These are phyloP conservation scores for Solanum peruvianum DNA, from an alignment of 257 asterid species.

Conservation along the genomic window DNA sequence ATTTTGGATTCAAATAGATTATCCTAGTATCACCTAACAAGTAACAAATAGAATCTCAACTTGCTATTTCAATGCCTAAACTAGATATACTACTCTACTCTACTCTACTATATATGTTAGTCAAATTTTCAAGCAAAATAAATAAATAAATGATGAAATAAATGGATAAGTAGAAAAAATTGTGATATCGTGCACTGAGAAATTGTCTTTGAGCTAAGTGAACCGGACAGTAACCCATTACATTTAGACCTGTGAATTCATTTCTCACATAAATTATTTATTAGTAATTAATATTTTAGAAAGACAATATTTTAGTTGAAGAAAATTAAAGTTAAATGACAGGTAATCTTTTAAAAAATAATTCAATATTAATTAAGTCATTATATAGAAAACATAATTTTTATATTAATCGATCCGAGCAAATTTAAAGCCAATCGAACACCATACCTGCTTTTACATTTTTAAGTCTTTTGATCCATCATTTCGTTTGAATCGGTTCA, in stretches of 20 bases:
- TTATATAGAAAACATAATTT: no score
- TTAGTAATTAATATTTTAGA: no score
- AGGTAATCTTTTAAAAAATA: background rate
- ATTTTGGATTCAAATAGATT: background rate
- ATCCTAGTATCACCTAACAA: background rate
- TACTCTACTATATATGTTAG: background rate
- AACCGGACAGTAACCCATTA: background rate
- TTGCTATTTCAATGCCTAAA: background rate
- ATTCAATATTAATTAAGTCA: no score
- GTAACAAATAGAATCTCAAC: background rate
- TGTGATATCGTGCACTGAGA: background rate
- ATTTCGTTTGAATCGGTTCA: no score
- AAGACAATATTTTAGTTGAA: background rate
- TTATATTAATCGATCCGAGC: no score
- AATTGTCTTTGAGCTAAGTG: background rate
- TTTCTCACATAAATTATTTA: background rate
- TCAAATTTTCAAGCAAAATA: background rate
- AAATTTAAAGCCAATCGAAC: no score
- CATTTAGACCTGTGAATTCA: background rate
- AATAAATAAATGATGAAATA: no score
- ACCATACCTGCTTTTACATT: no score
- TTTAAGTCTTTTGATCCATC: no score
- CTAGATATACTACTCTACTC: background rate
- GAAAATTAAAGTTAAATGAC: background rate
- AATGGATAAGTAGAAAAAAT: background rate